Percentiles rank a stretch among this genome's conserved stretches.
Conservation (phyloP, 495 filamentous ascomycete species). For the Neurospora sp. region DNA sequence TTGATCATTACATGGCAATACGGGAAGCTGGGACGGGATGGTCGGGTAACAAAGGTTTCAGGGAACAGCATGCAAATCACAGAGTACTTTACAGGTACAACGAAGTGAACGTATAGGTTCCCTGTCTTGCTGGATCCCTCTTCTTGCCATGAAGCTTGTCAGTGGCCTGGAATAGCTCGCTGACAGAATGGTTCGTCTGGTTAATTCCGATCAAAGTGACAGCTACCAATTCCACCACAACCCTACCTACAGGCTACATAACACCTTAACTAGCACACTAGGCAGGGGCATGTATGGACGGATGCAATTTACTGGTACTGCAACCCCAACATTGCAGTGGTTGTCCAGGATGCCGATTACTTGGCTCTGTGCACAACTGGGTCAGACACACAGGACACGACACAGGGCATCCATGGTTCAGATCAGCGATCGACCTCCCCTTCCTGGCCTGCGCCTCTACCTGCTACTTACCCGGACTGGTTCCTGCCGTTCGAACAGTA, state of each 20-base stretch:
- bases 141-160: not conserved
- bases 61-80: not conserved
- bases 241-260: not conserved
- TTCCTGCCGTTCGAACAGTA: not conserved
- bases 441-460: not conserved
- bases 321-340: not conserved
- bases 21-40: not conserved
- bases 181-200: not conserved
- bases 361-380: not conserved
- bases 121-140: not conserved
- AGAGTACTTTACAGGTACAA: not conserved
- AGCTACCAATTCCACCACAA: not conserved
- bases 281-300: not conserved
- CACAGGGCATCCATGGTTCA: constrained; percentile 1
- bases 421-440: not conserved
- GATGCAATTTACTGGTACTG: not conserved
- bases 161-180: not conserved
- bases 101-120: not conserved
- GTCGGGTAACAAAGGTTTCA: not conserved
- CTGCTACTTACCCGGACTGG: not conserved
- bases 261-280: constrained; percentile 1
- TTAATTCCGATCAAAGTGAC: not conserved
- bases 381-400: not conserved
- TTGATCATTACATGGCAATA: not conserved
- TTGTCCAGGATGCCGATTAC: not conserved